These are phyloP conservation scores for Fusarium phyllophilum DNA, from an alignment of 2,329 filamentous ascomycete species.

Conservation along the genomic window DNA sequence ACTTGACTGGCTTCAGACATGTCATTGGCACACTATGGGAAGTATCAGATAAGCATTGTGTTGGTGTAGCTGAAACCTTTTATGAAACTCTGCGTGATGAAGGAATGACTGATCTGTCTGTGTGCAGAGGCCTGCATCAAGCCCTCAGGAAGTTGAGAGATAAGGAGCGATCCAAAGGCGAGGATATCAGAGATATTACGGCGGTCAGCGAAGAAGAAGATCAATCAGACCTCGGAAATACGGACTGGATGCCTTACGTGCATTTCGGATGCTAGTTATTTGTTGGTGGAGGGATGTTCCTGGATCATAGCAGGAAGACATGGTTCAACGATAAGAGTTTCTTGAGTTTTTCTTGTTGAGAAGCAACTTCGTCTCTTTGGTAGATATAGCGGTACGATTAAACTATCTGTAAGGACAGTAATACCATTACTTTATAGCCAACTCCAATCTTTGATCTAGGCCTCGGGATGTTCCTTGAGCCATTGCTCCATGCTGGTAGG, in stretches of 20 bases:
- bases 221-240: neutral
- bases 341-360: neutral
- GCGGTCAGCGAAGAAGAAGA: neutral
- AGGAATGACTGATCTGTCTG: neutral
- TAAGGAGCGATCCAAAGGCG: neutral
- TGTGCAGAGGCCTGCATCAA: neutral
- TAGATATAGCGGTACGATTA: too few relatives aligned
- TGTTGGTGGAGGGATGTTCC: rapidly evolving
- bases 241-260: neutral
- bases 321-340: rapidly evolving
- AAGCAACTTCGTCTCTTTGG: too few relatives aligned
- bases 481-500: neutral
- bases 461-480: neutral
- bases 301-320: rapidly evolving
- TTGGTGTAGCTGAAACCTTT: neutral
- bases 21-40: neutral
- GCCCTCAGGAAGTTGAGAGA: neutral
- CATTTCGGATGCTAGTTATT: neutral
- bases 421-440: neutral
- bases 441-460: rapidly evolving
- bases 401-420: neutral
- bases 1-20: neutral
- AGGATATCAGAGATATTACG: neutral
- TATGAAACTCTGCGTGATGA: neutral
- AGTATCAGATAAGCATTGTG: neutral